Evolutionary conservation across 1,139 yeast genomes (phyloP), one percentile per base, ranked within the genome.

Genomic region (Komagataea norvegica): DNA sequence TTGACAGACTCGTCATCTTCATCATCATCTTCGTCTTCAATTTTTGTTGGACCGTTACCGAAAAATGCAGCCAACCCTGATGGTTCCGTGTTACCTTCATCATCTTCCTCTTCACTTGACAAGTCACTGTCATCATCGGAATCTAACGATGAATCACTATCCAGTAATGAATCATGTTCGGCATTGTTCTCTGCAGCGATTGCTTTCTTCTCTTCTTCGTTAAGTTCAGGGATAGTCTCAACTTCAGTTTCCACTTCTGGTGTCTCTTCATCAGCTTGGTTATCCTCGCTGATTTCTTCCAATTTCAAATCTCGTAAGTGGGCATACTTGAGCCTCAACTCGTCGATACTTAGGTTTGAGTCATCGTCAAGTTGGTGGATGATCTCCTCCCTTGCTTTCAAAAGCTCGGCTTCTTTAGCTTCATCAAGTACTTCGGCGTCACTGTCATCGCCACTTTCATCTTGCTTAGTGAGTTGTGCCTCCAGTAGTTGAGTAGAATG

Each of bases 401-500:
- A 36, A 35, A 10, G 34, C 38, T 37, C 43, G 14, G 38, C 47
- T n/a, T 42, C 51, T 11, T 64, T 70, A 11, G 54, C 67, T 11
- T 37, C 51, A 21, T 31, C 35, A 20, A 33, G 43, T 9, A 40
- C 47, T 18, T 38, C 44, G 8, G 33, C 37, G 2, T 38, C 49
- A 6, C 35, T 39, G 16, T 44, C 53, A 10, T 45, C 48, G 22
- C 49, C 54, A 44, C 53, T 21, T 31, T 50, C 54, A 44, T 54
- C 22, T 31, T 49, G 41, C 46, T 64, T 61, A 29, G 74, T 72
- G 37, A 84, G 62, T 47, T 91, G 95, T 0, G 95, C 94, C 47
- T 88, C 96, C 26, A 91, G 67, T 33, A 91, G 70, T 55, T 85
- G 91, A 0, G 96, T 87, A 21, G 96, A 87, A 52, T 89, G 94